Conservation (phyloP, 2,329 filamentous ascomycete species). For the Elsinoe perseae region DNA sequence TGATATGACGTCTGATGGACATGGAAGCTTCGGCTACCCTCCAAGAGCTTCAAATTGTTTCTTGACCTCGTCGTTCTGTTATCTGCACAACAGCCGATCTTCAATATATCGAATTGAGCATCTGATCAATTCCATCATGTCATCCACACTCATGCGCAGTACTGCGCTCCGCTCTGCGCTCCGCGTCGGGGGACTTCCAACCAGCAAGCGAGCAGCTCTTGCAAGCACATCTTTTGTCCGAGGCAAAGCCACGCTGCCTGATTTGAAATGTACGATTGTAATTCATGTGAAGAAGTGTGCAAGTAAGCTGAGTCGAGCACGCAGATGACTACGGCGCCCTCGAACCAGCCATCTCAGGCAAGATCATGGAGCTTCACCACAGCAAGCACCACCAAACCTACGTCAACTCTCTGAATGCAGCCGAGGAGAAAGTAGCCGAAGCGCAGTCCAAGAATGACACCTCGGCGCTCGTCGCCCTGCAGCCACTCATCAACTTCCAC, state of each 20-base stretch:
- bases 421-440: slow-evolving; percentile 61
- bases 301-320: background rate
- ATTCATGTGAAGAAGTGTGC: background rate
- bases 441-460: slow-evolving; percentile 49
- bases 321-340: slow-evolving; percentile 94
- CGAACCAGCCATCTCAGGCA: slow-evolving; percentile 71
- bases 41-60: slow-evolving; percentile 1
- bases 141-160: slow-evolving; percentile 65
- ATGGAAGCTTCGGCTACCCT: slow-evolving; percentile 13
- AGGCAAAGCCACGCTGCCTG: slow-evolving; percentile 86
- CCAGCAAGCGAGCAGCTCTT: slow-evolving; percentile 52
- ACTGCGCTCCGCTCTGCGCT: slow-evolving; percentile 63
- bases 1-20: slow-evolving; percentile 11
- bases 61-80: background rate
- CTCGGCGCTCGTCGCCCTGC: slow-evolving; percentile 46
- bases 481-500: slow-evolving; percentile 58
- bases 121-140: slow-evolving; percentile 49
- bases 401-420: slow-evolving; percentile 79
- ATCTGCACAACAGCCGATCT: background rate
- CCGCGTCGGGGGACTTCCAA: slow-evolving; percentile 57
- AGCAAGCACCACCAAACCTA: slow-evolving; percentile 92
- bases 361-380: slow-evolving; percentile 97
- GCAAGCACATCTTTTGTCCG: slow-evolving; percentile 70
- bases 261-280: slow-evolving; percentile 60
- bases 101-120: background rate